phyloP scores from a whole-genome alignment of 371 early-diverging fungal species.

The Syncephalastrum contaminatum region DNA sequence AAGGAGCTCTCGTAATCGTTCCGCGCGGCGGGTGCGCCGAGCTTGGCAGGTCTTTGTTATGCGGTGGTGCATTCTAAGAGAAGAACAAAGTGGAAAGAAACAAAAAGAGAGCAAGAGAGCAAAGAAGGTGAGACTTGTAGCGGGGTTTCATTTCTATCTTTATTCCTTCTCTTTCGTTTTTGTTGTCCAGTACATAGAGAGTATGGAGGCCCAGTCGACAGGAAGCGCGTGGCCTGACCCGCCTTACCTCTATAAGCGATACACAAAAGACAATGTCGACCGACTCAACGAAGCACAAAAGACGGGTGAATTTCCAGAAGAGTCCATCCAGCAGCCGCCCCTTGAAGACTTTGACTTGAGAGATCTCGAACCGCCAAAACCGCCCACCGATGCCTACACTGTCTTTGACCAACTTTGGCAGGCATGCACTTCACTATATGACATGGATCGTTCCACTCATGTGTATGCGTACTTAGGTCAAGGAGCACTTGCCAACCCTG shows the following conservation, averaged over 20 bases:
- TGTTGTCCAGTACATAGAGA: not conserved
- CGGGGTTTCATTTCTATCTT: conserved; percentile 1
- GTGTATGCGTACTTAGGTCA: conserved; percentile 42
- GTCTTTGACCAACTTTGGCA: conserved; percentile 75
- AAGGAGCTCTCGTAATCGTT: conserved; percentile 30
- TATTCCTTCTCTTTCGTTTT: no score
- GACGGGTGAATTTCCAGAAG: conserved; percentile 22
- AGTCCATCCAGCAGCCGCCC: conserved; percentile 31
- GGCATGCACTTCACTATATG: conserved; percentile 28
- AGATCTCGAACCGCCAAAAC: conserved; percentile 61
- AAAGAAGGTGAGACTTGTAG: not conserved
- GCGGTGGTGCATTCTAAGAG: conserved; percentile 17
- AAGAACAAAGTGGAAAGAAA: no score
- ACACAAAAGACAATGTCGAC: conserved; percentile 60
- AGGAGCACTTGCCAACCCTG: conserved; percentile 61
- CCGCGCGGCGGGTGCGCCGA: conserved; percentile 21
- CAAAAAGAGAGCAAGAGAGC: no score
- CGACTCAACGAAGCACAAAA: conserved; percentile 32
- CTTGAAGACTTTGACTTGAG: conserved; percentile 43
- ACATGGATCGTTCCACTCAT: not conserved
- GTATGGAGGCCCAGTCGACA: conserved; percentile 28
- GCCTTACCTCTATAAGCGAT: conserved; percentile 64
- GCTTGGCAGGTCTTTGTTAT: conserved; percentile 33
- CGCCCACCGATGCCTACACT: conserved; percentile 61
- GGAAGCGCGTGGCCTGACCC: conserved; percentile 69